A percentile compares a stretch with the other conserved stretches of the same genome.
Evolutionary conservation across 2,329 filamentous ascomycete genomes (phyloP).

Genomic region (Diaporthe humulicola): DNA sequence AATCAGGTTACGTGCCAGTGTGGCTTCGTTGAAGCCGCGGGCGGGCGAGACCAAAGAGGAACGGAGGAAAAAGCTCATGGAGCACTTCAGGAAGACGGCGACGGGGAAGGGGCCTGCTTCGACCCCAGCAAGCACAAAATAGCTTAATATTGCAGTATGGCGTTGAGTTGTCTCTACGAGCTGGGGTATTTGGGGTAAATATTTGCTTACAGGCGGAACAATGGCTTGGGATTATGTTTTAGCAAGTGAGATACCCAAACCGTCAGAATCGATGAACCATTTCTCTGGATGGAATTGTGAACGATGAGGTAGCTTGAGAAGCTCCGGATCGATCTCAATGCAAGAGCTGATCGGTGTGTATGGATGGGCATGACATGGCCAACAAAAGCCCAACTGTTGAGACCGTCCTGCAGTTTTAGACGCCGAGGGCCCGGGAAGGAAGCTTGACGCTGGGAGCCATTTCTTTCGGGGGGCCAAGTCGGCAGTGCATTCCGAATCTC

Average conservation of each 20-base stretch:
- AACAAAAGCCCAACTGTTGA: slow-evolving; percentile 28
- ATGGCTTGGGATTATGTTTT: not conserved
- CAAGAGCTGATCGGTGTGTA: not conserved
- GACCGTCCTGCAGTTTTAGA: slow-evolving; percentile 19
- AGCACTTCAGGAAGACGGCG: slow-evolving; percentile 12
- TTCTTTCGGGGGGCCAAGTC: not conserved
- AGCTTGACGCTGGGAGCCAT: not conserved
- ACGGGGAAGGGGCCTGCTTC: slow-evolving; percentile 3
- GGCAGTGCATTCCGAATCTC: slow-evolving; percentile 20
- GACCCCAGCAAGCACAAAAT: slow-evolving; percentile 20
- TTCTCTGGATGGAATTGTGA: not conserved
- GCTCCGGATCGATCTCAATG: not conserved
- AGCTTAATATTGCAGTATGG: not conserved
- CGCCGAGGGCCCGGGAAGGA: slow-evolving; percentile 14
- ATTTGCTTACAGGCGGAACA: not conserved
- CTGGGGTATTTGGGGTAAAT: too few species aligned
- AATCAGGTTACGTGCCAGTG: not conserved
- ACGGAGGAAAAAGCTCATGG: slow-evolving; percentile 31
- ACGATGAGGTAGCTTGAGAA: not conserved
- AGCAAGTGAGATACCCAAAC: slow-evolving; percentile 4
- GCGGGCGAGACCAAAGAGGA: slow-evolving; percentile 23
- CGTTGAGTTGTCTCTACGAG: not conserved
- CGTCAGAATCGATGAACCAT: not conserved
- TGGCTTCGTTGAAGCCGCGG: slow-evolving; percentile 11
- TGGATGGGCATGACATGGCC: not conserved